Percentiles rank a stretch among this genome's conserved stretches.
Conservation (phyloP, 148 eudicot species). For the Polygonum maritimum region DNA sequence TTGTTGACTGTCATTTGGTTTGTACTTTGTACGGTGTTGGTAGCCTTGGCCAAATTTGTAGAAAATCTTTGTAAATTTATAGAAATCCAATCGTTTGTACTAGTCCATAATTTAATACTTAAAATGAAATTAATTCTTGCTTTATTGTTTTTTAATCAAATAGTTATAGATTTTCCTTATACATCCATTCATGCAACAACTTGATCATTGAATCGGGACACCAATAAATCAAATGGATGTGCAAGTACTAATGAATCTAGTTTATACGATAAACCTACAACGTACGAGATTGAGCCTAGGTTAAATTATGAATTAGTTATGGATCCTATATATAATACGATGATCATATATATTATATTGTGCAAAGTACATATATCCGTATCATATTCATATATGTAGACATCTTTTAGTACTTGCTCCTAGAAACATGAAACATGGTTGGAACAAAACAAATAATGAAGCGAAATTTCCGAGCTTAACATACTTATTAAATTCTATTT, state of each 20-base stretch:
- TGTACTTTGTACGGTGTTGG: no score
- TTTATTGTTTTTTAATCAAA: not conserved
- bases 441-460: not conserved
- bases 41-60: no score
- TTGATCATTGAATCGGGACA: not conserved
- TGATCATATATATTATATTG: no score
- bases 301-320: not conserved
- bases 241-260: not conserved
- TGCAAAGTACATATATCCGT: not conserved
- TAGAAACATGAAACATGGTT: not conserved
- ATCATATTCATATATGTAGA: not conserved
- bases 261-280: not conserved
- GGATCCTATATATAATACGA: not conserved
- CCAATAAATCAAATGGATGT: not conserved
- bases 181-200: not conserved
- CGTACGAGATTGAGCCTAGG: not conserved
- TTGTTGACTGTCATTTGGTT: no score
- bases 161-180: not conserved
- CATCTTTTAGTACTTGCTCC: not conserved
- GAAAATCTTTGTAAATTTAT: no score
- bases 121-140: no score
- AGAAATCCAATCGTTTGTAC: no score
- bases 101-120: no score
- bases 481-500: no score
- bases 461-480: not conserved